phyloP scores from a whole-genome alignment of 73 alveolate species.

The Paramecium pentaurelia region DNA sequence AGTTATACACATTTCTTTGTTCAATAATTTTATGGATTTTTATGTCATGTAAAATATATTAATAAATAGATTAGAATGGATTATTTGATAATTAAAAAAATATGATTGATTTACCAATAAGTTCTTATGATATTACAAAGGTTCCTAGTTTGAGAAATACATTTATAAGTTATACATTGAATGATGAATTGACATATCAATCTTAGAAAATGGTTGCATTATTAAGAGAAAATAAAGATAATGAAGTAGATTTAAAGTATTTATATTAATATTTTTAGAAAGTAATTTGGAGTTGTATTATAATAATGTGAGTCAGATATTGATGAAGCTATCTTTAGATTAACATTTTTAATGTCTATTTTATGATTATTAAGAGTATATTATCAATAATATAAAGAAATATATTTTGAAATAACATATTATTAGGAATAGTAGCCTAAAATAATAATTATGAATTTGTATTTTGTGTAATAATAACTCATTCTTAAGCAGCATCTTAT shows the following conservation, averaged over 20 bases:
- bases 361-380: not conserved
- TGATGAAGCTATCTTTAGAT: not conserved
- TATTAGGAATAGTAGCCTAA: not conserved
- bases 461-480: not conserved
- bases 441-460: not conserved
- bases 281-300: not conserved
- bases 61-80: not conserved
- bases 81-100: not conserved
- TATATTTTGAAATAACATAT: not conserved
- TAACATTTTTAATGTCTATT: not conserved
- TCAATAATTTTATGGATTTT: not conserved
- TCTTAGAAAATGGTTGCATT: conserved; percentile 38
- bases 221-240: conserved; percentile 13
- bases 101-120: not conserved
- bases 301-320: not conserved
- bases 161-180: not conserved
- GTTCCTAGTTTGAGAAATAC: conserved; percentile 28
- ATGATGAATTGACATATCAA: not conserved
- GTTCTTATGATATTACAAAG: not conserved
- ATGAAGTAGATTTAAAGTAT: not conserved
- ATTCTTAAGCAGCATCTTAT: not conserved
- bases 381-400: not conserved
- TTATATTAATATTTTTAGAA: not conserved
- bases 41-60: not conserved
- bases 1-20: not conserved